Percentiles rank a stretch among this genome's conserved stretches.
phyloP scores from a whole-genome alignment of 768 basidiomycete genomes.

The Gloeostereum incarnatum region DNA sequence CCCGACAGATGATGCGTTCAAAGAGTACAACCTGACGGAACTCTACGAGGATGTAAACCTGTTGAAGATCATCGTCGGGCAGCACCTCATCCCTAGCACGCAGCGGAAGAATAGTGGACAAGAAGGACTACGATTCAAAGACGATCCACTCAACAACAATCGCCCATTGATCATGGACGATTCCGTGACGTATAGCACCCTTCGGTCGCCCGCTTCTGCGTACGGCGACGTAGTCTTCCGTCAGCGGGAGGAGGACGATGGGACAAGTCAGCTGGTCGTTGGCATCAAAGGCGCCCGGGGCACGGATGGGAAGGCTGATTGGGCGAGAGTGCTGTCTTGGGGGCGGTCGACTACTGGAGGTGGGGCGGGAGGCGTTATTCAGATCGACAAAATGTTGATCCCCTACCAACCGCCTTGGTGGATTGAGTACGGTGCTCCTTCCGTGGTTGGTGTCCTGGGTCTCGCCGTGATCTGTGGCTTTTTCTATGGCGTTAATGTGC shows the following conservation, averaged over 20 bases:
- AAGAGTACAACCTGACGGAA: conserved; percentile 70
- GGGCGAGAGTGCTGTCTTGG: conserved; percentile 60
- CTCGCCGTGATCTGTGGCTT: conserved; percentile 54
- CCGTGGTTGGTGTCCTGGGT: conserved; percentile 51
- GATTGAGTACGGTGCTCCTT: conserved; percentile 63
- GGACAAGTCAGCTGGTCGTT: conserved; percentile 47
- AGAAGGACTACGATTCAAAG: neutral
- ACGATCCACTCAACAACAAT: conserved; percentile 44
- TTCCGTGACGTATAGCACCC: conserved; percentile 64
- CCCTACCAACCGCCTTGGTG: conserved; percentile 89
- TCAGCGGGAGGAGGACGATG: conserved; percentile 26
- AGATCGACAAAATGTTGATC: conserved; percentile 73
- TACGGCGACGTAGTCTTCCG: conserved; percentile 87
- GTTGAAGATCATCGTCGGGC: conserved; percentile 55
- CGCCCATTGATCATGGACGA: conserved; percentile 67
- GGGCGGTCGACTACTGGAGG: conserved; percentile 67
- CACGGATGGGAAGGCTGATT: conserved; percentile 51
- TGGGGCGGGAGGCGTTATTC: conserved; percentile 80
- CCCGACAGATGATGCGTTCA: conserved; percentile 90
- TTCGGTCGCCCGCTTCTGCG: conserved; percentile 53
- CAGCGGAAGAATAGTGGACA: conserved; percentile 7
- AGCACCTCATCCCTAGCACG: conserved; percentile 62
- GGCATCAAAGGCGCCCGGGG: conserved; percentile 70
- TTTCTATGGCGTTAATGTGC: conserved; percentile 59
- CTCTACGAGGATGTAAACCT: conserved; percentile 47